These are phyloP conservation scores for Monilinia aucupariae DNA, from an alignment of 2,329 filamentous ascomycete genomes.

Conservation along the genomic window DNA sequence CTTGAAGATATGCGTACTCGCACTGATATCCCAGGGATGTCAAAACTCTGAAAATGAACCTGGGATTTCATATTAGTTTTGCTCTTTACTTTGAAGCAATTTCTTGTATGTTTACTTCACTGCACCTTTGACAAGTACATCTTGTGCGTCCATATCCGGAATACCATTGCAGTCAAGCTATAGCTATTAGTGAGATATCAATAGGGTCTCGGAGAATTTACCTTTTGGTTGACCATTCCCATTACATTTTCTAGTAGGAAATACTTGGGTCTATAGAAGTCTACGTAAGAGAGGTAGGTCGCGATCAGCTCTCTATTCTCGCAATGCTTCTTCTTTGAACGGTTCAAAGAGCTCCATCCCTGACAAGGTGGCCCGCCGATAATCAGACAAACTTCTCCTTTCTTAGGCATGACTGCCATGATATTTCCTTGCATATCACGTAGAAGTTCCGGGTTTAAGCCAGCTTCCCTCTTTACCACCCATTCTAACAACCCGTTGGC, in stretches of 20 bases:
- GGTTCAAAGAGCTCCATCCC: conserved; percentile 20
- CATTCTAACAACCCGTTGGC: conserved; percentile 10
- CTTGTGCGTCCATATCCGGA: neutral
- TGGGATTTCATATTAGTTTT: neutral
- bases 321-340: conserved; percentile 18
- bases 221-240: conserved; percentile 16
- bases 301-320: conserved; percentile 25
- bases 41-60: conserved; percentile 24
- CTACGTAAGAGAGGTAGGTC: conserved; percentile 23
- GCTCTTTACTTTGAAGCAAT: neutral
- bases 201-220: neutral
- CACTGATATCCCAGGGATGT: conserved; percentile 26
- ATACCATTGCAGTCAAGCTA: neutral
- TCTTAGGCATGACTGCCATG: conserved; percentile 16
- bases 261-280: conserved; percentile 28
- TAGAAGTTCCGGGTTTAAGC: neutral
- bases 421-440: neutral
- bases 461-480: neutral
- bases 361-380: conserved; percentile 22
- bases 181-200: neutral
- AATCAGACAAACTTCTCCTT: conserved; percentile 20
- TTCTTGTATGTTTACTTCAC: conserved; percentile 12
- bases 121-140: neutral
- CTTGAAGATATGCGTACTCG: conserved; percentile 21
- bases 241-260: conserved; percentile 29